Conservation (phyloP, 2,329 filamentous ascomycete genomes). For the Alternaria sp. region DNA sequence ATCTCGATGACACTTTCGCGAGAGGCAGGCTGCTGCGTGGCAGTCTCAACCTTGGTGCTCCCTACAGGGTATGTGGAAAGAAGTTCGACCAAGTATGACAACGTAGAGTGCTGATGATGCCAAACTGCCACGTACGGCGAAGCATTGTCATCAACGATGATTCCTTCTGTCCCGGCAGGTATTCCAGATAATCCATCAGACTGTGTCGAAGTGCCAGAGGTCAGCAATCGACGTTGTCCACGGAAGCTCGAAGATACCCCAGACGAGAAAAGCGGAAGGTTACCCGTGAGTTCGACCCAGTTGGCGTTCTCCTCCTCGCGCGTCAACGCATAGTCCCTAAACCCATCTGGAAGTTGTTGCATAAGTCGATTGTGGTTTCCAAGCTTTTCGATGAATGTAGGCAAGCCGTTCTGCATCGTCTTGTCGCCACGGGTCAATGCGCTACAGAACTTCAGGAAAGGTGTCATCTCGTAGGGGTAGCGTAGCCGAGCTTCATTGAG, state of each 20-base stretch:
- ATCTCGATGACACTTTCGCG: slow-evolving; percentile 74
- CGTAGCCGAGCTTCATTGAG: slow-evolving; percentile 76
- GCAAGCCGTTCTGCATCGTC: slow-evolving; percentile 58
- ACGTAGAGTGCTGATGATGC: slow-evolving; percentile 76
- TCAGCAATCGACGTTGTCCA: slow-evolving; percentile 36
- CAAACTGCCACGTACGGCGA: slow-evolving; percentile 79
- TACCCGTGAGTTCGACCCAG: slow-evolving; percentile 71
- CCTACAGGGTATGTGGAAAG: slow-evolving; percentile 72
- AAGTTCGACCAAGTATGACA: slow-evolving; percentile 80
- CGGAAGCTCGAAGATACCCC: slow-evolving; percentile 23
- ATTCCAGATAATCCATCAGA: slow-evolving; percentile 64
- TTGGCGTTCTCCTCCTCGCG: slow-evolving; percentile 89
- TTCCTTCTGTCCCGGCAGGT: slow-evolving; percentile 70
- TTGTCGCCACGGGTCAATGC: slow-evolving; percentile 63
- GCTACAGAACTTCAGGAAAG: slow-evolving; percentile 77
- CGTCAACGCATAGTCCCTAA: slow-evolving; percentile 77
- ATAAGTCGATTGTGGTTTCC: slow-evolving; percentile 78
- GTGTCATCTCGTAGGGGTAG: slow-evolving; percentile 85
- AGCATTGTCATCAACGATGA: slow-evolving; percentile 76
- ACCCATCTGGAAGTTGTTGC: slow-evolving; percentile 74
- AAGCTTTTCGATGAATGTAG: slow-evolving; percentile 67
- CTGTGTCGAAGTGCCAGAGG: slow-evolving; percentile 16
- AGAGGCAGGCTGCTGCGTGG: slow-evolving; percentile 58
- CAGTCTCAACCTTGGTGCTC: slow-evolving; percentile 58
- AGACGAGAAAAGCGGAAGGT: slow-evolving; percentile 69